A percentile compares a stretch with the other conserved stretches of the same genome.
Conservation (phyloP, 2,329 filamentous ascomycete species). For the Diaporthe destruens region DNA sequence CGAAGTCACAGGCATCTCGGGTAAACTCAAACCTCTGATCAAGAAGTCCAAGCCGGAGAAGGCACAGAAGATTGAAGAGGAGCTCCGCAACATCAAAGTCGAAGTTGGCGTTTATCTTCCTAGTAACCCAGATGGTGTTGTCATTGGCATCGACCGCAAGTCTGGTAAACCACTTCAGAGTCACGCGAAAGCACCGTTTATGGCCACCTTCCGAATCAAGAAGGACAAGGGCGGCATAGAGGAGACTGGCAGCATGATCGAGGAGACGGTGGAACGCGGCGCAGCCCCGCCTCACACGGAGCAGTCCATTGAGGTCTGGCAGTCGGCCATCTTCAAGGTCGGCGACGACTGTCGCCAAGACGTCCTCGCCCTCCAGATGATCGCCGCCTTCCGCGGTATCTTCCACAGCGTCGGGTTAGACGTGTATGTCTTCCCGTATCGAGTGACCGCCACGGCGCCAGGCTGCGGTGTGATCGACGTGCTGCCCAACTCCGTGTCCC, state of each 20-base stretch:
- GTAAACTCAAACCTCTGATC: slow-evolving; percentile 93
- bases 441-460: slow-evolving; percentile 95
- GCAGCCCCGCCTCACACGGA: slow-evolving; percentile 48
- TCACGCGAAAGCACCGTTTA: slow-evolving; percentile 98
- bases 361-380: slow-evolving; percentile 96
- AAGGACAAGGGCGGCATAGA: slow-evolving; percentile 74
- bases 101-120: slow-evolving; percentile 98
- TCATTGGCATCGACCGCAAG: slow-evolving; percentile 97
- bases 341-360: slow-evolving; percentile 99
- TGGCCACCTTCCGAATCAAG: slow-evolving; percentile 98
- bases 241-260: slow-evolving; percentile 64
- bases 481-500: slow-evolving; percentile 95
- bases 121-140: slow-evolving; percentile 95
- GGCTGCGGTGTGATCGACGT: slow-evolving; percentile 99
- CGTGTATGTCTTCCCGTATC: slow-evolving; percentile 96
- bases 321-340: slow-evolving; percentile 99
- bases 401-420: slow-evolving; percentile 96
- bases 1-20: slow-evolving; percentile 94
- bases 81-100: slow-evolving; percentile 95
- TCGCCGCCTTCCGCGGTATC: slow-evolving; percentile 95
- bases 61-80: slow-evolving; percentile 99
- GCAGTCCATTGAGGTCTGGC: slow-evolving; percentile 92
- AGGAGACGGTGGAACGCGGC: slow-evolving; percentile 58
- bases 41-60: slow-evolving; percentile 95
- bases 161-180: slow-evolving; percentile 97